These are phyloP conservation scores for Globisporangium splendens DNA, from an alignment of 352 stramenopile species.

Conservation along the genomic window DNA sequence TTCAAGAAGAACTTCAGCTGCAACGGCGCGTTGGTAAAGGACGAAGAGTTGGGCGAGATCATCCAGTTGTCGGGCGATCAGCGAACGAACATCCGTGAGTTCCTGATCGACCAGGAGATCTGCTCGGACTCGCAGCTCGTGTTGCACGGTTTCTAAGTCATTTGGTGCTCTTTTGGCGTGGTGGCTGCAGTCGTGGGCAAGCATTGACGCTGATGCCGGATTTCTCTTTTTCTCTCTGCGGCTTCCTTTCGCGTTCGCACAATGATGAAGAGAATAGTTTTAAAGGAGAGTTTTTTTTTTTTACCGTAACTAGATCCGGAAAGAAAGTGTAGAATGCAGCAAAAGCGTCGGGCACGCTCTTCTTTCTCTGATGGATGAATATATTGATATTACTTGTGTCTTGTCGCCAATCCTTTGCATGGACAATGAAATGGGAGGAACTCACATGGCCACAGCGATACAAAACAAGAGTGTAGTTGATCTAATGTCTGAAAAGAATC, in stretches of 20 bases:
- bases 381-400: constrained; percentile 17
- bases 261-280: neutral
- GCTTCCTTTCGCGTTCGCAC: neutral
- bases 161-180: neutral
- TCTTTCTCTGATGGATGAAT: constrained; percentile 10
- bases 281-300: neutral
- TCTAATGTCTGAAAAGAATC: neutral
- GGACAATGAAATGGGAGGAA: neutral
- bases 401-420: neutral
- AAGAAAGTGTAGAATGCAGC: neutral
- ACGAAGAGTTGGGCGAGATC: constrained; percentile 97
- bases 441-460: neutral
- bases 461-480: neutral
- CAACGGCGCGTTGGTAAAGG: constrained; percentile 98
- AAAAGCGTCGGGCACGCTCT: neutral
- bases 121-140: constrained; percentile 95
- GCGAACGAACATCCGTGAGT: constrained; percentile 98
- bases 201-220: neutral
- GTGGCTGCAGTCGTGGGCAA: neutral
- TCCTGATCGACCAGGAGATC: constrained; percentile 99
- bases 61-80: constrained; percentile 99
- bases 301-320: neutral
- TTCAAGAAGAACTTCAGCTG: constrained; percentile 99
- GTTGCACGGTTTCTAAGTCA: constrained; percentile 96
- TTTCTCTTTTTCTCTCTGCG: neutral